These are phyloP conservation scores for Trypanosoma mega DNA, from an alignment of 208 protist genomes.

Conservation along the genomic window DNA sequence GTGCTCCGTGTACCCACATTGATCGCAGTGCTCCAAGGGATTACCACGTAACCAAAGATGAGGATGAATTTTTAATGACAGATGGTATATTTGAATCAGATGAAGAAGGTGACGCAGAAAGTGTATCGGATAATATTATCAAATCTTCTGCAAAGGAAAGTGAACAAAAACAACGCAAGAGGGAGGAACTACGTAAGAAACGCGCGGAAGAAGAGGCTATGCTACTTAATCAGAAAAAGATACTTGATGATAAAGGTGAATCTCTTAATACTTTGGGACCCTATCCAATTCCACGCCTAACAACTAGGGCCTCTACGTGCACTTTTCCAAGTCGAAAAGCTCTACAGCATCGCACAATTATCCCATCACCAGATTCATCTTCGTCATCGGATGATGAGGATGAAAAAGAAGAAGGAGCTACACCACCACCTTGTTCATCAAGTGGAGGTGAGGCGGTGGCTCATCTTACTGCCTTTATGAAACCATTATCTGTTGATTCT, in stretches of 20 bases:
- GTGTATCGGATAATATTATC: conserved; percentile 48
- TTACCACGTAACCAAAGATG: conserved; percentile 75
- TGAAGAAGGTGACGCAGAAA: conserved; percentile 62
- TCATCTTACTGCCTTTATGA: conserved; percentile 82
- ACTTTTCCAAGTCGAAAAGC: conserved; percentile 83
- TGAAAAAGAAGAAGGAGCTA: conserved; percentile 36
- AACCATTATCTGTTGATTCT: conserved; percentile 83
- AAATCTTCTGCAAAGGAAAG: conserved; percentile 54
- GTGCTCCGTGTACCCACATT: conserved; percentile 79
- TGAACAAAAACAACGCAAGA: conserved; percentile 66
- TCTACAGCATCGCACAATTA: conserved; percentile 74
- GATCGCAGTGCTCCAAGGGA: conserved; percentile 58
- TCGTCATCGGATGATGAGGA: conserved; percentile 59
- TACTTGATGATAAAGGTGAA: conserved; percentile 80
- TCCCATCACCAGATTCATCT: conserved; percentile 58
- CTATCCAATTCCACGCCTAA: conserved; percentile 69
- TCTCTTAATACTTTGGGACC: conserved; percentile 75
- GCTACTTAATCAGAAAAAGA: conserved; percentile 85
- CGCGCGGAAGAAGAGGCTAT: conserved; percentile 84
- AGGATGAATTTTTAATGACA: conserved; percentile 76
- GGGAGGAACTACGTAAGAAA: conserved; percentile 70
- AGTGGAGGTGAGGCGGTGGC: conserved; percentile 59
- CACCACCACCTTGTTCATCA: conserved; percentile 29
- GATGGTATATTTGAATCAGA: conserved; percentile 79
- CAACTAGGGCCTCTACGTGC: conserved; percentile 60